Conservation (phyloP, 2,329 filamentous ascomycete species). For the Pseudocercospora macadamiae region DNA sequence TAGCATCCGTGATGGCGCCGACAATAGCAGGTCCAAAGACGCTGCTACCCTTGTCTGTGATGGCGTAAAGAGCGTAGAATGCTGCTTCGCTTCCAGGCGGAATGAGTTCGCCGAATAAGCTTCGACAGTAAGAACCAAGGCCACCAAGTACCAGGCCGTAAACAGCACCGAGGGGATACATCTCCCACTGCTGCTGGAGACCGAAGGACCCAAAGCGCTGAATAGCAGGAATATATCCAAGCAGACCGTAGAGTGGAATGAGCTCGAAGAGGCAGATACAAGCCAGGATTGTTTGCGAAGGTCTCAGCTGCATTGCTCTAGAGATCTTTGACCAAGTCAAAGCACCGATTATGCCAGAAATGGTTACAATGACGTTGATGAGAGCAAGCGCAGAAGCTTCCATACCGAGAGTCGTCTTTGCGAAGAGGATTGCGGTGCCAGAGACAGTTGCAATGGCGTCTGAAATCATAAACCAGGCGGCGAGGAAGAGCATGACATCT, state of each 20-base stretch:
- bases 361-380: slow-evolving; percentile 90
- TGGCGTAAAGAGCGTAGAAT: slow-evolving; percentile 95
- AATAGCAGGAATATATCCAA: slow-evolving; percentile 84
- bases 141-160: slow-evolving; percentile 96
- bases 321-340: slow-evolving; percentile 87
- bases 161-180: slow-evolving; percentile 88
- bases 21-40: slow-evolving; percentile 94
- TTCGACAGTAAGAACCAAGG: slow-evolving; percentile 86
- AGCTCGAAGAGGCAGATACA: slow-evolving; percentile 90
- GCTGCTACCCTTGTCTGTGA: slow-evolving; percentile 94
- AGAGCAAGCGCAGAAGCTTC: slow-evolving; percentile 81
- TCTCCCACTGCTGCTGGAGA: slow-evolving; percentile 93
- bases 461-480: slow-evolving; percentile 90
- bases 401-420: slow-evolving; percentile 92
- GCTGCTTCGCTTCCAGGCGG: slow-evolving; percentile 92
- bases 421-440: slow-evolving; percentile 92
- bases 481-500: slow-evolving; percentile 78
- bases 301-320: slow-evolving; percentile 67
- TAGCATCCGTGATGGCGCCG: slow-evolving; percentile 81
- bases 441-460: slow-evolving; percentile 94
- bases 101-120: slow-evolving; percentile 89
- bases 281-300: slow-evolving; percentile 87
- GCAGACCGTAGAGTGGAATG: slow-evolving; percentile 86
- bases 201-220: slow-evolving; percentile 74
- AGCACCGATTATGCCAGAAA: slow-evolving; percentile 81